Percentiles rank a stretch among this genome's conserved stretches.
These are phyloP conservation scores for Climacium dendroides DNA, from an alignment of 225 moss, liverwort and hornwort genomes.

Conservation along the genomic window DNA sequence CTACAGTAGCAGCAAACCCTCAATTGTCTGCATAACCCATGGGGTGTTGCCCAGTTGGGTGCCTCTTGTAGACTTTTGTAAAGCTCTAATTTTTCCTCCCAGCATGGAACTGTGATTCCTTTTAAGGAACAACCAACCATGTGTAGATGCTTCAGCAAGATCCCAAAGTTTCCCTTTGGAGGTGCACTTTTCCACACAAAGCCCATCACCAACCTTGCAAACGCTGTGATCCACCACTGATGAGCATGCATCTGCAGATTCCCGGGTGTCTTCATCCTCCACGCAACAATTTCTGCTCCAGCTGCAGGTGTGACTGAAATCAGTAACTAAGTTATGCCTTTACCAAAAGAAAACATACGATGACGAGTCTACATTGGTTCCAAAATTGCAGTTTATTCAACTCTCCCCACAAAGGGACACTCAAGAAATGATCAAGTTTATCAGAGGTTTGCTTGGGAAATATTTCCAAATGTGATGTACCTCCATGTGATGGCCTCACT, in stretches of 20 bases:
- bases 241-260: background rate
- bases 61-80: fast-evolving
- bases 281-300: fast-evolving
- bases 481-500: background rate
- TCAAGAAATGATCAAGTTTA: background rate
- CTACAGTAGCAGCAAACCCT: too few relatives aligned
- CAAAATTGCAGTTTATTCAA: background rate
- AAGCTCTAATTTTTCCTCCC: background rate
- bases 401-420: background rate
- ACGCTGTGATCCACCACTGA: background rate
- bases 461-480: background rate
- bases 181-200: background rate
- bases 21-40: too few relatives aligned
- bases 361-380: too few relatives aligned
- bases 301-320: background rate
- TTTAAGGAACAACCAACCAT: background rate
- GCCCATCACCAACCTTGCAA: background rate
- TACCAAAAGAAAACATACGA: too few relatives aligned
- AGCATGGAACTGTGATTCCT: background rate
- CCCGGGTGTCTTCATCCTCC: fast-evolving
- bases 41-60: too few relatives aligned
- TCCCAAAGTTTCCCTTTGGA: background rate
- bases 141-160: background rate
- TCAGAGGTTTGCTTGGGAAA: background rate
- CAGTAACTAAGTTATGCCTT: too few relatives aligned